Percentiles rank a stretch among this genome's conserved stretches.
phyloP scores from a whole-genome alignment of 345 rosid genomes.

The Rhizophora mangle region DNA sequence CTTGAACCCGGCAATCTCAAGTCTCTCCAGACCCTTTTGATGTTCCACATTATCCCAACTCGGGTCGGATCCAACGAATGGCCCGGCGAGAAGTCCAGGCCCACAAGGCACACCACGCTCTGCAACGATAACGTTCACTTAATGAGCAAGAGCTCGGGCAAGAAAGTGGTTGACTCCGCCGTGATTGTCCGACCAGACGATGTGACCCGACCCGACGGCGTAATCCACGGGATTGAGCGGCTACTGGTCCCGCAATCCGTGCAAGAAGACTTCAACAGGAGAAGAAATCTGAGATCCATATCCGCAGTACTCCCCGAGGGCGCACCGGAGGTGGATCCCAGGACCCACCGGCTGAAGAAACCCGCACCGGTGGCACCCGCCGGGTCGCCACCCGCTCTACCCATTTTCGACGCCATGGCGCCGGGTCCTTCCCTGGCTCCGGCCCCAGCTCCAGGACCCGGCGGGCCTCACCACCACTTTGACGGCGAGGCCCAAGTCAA shows the following conservation, averaged over 20 bases:
- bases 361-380: slow-evolving; percentile 48
- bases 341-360: slow-evolving; percentile 62
- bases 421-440: slow-evolving; percentile 95
- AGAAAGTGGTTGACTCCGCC: slow-evolving; percentile 43
- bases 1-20: slow-evolving; percentile 86
- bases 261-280: slow-evolving; percentile 58
- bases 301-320: slow-evolving; percentile 65
- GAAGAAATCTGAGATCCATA: slow-evolving; percentile 57
- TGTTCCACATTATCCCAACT: slow-evolving; percentile 72
- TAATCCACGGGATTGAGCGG: slow-evolving; percentile 64
- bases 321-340: slow-evolving; percentile 72
- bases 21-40: slow-evolving; percentile 67
- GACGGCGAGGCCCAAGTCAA: slow-evolving; percentile 86
- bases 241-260: slow-evolving; percentile 63
- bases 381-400: slow-evolving; percentile 77
- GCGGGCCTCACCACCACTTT: slow-evolving; percentile 80
- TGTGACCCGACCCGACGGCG: slow-evolving; percentile 61
- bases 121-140: slow-evolving; percentile 47
- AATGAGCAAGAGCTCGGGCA: slow-evolving; percentile 32
- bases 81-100: slow-evolving; percentile 34
- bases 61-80: slow-evolving; percentile 52
- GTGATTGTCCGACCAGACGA: slow-evolving; percentile 43
- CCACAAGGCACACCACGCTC: slow-evolving; percentile 44
- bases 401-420: slow-evolving; percentile 84
- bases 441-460: slow-evolving; percentile 96